Conservation (phyloP, 164 flowering plant species). For the Tetrastigma voinierianum region DNA sequence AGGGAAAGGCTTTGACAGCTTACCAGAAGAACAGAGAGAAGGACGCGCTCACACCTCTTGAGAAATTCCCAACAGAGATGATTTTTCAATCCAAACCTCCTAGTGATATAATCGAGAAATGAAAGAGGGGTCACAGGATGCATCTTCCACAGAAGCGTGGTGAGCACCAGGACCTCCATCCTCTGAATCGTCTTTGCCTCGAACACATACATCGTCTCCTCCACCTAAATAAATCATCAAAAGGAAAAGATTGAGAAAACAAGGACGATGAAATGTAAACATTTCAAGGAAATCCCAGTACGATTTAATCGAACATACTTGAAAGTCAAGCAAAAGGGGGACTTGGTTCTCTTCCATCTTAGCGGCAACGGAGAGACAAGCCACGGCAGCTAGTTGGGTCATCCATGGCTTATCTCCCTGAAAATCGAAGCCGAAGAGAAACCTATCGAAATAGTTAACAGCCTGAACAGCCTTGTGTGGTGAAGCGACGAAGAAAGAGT, state of each 20-base stretch:
- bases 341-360: slow-evolving; percentile 88
- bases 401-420: slow-evolving; percentile 81
- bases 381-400: slow-evolving; percentile 77
- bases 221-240: slow-evolving; percentile 42
- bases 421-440: slow-evolving; percentile 43
- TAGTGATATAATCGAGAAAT: slow-evolving; percentile 50
- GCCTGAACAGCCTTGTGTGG: slow-evolving; percentile 78
- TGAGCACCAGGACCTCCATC: slow-evolving; percentile 74
- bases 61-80: slow-evolving; percentile 54
- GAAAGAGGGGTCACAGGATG: slow-evolving; percentile 66
- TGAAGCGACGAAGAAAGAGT: slow-evolving; percentile 59
- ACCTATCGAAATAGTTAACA: slow-evolving; percentile 74
- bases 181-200: slow-evolving; percentile 59
- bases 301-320: slow-evolving; percentile 35
- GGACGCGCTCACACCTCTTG: slow-evolving; percentile 45
- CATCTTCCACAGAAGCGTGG: slow-evolving; percentile 70
- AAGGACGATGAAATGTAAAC: neutral
- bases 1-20: slow-evolving; percentile 1
- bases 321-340: slow-evolving; percentile 75
- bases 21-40: slow-evolving; percentile 65
- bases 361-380: slow-evolving; percentile 87
- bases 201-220: slow-evolving; percentile 41
- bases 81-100: slow-evolving; percentile 50
- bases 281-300: neutral
- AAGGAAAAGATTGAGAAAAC: neutral